These are phyloP conservation scores for Colletotrichum sp. DNA, from an alignment of 2,329 filamentous ascomycete genomes.

Conservation along the genomic window DNA sequence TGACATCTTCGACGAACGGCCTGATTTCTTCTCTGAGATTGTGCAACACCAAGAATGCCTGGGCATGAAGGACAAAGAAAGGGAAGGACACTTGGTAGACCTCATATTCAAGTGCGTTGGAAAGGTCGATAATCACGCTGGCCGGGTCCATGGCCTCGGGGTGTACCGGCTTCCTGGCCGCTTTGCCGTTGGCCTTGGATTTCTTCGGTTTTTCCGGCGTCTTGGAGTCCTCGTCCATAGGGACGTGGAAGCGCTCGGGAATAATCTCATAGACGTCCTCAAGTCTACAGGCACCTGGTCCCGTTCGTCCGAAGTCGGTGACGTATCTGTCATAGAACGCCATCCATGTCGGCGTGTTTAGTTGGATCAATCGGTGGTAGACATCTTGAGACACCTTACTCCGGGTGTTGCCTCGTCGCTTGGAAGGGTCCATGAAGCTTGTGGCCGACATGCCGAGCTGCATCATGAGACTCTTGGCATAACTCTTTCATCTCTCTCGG, in stretches of 20 bases:
- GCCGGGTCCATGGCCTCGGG: not conserved
- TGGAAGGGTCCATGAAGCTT: constrained; percentile 26
- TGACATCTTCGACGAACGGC: not conserved
- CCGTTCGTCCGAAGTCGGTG: not conserved
- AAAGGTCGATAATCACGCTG: not conserved
- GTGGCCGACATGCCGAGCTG: constrained; percentile 40
- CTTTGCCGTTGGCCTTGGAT: not conserved
- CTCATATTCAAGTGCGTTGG: not conserved
- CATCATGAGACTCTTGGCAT: constrained; percentile 35
- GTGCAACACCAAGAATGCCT: not conserved
- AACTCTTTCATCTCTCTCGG: not conserved
- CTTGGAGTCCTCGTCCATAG: not conserved
- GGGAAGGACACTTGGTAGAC: not conserved
- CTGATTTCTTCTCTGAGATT: not conserved
- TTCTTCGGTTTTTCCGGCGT: not conserved
- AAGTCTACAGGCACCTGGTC: constrained; percentile 29
- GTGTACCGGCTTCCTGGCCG: not conserved
- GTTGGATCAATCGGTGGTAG: constrained; percentile 32
- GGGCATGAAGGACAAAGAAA: not conserved
- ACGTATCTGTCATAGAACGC: constrained; percentile 41
- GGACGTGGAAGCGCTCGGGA: not conserved
- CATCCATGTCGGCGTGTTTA: constrained; percentile 31
- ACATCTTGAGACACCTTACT: not conserved
- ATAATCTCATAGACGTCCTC: constrained; percentile 40
- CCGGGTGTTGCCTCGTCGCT: constrained; percentile 17